Base-by-base conservation (phyloP, 441 rosid genomes). In the Brassica hybrid region DNA sequence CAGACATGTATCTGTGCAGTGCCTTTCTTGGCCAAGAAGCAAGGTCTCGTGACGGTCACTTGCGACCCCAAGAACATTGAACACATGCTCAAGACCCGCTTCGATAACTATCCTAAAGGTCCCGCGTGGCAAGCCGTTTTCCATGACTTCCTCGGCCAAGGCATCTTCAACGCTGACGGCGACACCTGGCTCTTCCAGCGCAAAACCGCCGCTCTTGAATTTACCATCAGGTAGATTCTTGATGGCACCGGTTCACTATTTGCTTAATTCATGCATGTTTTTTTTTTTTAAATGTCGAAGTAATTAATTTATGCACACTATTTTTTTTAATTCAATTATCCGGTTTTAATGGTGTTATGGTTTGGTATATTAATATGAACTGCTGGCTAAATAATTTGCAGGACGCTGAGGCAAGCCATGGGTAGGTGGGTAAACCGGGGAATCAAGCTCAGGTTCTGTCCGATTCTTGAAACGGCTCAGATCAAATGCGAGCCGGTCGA, bases 61-160 rank as follows among this genome's bases (percentile, higher is more conserved):
- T 88, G 89, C 76, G 97, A 94, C 62, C 98, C 96, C 25, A 85
- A 76, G 78, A 94, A 94, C 74, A 27, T 94, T 9, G 98, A 92
- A 89, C 94, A 92, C 69, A 85, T 94, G 59, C 83, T 94, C 80
- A 94, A 90, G 84, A 82, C 87, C 85, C 89, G 94, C 10, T 94
- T 94, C 83, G 87, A 90, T 11, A 94, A 94, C 77, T 94, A 92
- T 83, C 98, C 98, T 12, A 94, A 94, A 71, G 98, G 98, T n/a
- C 98, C 98, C 19, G 90, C 94, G n/a, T 92, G 98, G 97, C 96
- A 94, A 34, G 93, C 91, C 1, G 98, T 92, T 7, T 92, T 94
- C 64, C 97, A 90, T 62, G 98, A 94, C 79, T 83, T 94, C 13
- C 98, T 94, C 11, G 98, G 98, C 17, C 79, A 90, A 69, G 97